Base-by-base conservation (phyloP, 1,139 yeast genomes). In the Kodamaea suecica region DNA sequence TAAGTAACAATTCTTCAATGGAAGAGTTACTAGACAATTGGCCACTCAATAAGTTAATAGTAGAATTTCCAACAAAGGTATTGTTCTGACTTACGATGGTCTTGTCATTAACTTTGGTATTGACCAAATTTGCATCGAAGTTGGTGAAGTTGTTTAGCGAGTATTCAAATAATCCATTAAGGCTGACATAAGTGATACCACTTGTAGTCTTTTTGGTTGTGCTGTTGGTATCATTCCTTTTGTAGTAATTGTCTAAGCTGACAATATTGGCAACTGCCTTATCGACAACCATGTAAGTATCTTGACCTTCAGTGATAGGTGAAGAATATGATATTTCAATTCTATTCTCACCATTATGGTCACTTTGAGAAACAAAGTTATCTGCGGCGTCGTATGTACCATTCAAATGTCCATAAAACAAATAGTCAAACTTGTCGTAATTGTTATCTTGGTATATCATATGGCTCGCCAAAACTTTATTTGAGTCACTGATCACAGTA, bases 151-250 rank as follows among this genome's bases (percentile, higher is more conserved):
- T 87, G 3, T 75, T 63, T 31, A 80, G 62, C 0, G 87, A 79
- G 58, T 82, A 92, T 59, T 92, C 97, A 54, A 90, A 86, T 28
- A 92, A 51, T 2, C 95, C 94, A 53, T 84, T 83, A 36, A 88
- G 52, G 5, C 57, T 51, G 28, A 66, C 45, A 36, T 60, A 47
- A 4, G 61, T 43, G 32, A 69, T 54, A 11, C 51, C 54, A 13
- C 43, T 49, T 14, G 25, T 29, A 14, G 27, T 36, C 5, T 30
- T 23, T 12, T 23, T 19, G 9, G 27, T 31, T 2, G 67, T 57
- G n/a, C 53, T 43, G 39, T 63, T 63, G 10, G 66, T 55, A 30
- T 55, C 50, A 36, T 66, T 66, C 9, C 41, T 35, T 26, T 55
- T 52, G 37, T 53, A 59, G 33, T 65, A 59, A 17, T 54, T 61